Conservation (phyloP, 306 rosid genomes). For the Morella rubra region DNA sequence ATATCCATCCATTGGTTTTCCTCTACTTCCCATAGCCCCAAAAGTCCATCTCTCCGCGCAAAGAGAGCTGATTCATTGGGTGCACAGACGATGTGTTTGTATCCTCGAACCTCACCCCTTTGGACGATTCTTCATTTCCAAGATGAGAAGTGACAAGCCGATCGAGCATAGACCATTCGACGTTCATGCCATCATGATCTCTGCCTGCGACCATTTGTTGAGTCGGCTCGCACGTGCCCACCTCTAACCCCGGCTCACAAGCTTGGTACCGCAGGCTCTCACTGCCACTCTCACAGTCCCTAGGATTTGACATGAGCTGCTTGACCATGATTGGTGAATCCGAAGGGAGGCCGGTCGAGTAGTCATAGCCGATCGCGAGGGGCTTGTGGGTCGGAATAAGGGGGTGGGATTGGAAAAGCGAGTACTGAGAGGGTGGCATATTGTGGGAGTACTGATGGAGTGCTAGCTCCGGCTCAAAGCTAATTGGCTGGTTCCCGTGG, state of each 20-base stretch:
- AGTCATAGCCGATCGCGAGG: conserved; percentile 23
- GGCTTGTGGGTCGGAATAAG: conserved; percentile 40
- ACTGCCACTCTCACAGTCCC: conserved; percentile 66
- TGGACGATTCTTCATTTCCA: conserved; percentile 58
- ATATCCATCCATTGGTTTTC: not conserved
- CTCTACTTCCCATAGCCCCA: conserved; percentile 76
- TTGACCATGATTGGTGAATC: conserved; percentile 46
- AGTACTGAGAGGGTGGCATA: conserved; percentile 46
- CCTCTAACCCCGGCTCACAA: conserved; percentile 49
- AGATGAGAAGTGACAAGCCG: conserved; percentile 63
- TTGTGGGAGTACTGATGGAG: conserved; percentile 54
- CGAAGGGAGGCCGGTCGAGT: conserved; percentile 36
- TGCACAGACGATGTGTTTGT: conserved; percentile 40
- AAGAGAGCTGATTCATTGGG: conserved; percentile 60
- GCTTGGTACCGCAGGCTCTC: conserved; percentile 58
- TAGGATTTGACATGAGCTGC: conserved; percentile 69
- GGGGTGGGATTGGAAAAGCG: conserved; percentile 56
- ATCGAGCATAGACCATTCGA: conserved; percentile 77
- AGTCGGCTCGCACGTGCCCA: conserved; percentile 43
- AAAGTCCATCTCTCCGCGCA: conserved; percentile 86
- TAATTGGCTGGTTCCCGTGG: conserved; percentile 25
- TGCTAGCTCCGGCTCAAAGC: conserved; percentile 53
- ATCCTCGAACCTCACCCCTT: conserved; percentile 55
- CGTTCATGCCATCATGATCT: conserved; percentile 43
- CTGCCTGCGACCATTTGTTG: conserved; percentile 39